A percentile compares a stretch with the other conserved stretches of the same genome.
phyloP scores from a whole-genome alignment of 176 grass and related monocot species.

The Dendrocalamus sinicus region DNA sequence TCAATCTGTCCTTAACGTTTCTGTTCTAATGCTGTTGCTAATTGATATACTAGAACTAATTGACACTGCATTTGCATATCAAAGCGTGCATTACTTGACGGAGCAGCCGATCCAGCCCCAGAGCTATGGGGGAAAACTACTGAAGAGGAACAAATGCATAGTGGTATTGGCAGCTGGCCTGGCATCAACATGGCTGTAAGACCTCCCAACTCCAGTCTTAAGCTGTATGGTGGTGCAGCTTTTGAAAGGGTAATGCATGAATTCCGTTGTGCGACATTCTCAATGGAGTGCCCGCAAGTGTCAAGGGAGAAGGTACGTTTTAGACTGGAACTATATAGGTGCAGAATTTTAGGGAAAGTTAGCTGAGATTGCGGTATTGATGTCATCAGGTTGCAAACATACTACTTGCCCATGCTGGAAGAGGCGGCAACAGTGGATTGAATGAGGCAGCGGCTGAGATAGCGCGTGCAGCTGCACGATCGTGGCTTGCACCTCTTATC shows the following conservation, averaged over 20 bases:
- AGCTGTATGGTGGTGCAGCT: constrained; percentile 89
- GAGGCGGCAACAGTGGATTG: constrained; percentile 76
- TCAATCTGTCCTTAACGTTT: constrained; percentile 8
- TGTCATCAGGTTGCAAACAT: constrained; percentile 90
- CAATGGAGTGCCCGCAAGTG: constrained; percentile 88
- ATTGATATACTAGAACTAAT: constrained; percentile 29
- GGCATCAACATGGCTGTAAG: constrained; percentile 71
- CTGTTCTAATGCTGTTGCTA: constrained; percentile 15
- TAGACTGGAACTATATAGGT: neutral
- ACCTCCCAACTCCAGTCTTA: constrained; percentile 81
- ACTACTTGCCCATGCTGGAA: constrained; percentile 96
- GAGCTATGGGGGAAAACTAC: constrained; percentile 98
- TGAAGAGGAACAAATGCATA: constrained; percentile 78
- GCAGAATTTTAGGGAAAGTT: constrained; percentile 9
- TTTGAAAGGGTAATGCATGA: constrained; percentile 98
- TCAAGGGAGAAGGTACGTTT: constrained; percentile 89
- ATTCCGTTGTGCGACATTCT: constrained; percentile 91
- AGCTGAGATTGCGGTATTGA: constrained; percentile 14
- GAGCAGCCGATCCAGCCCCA: constrained; percentile 90
- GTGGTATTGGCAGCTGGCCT: constrained; percentile 89
- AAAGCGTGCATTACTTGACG: constrained; percentile 84
- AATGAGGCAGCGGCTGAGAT: constrained; percentile 92
- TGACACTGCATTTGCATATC: neutral
- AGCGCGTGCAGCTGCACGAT: constrained; percentile 80
- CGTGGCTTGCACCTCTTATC: constrained; percentile 90